Evolutionary conservation across 495 filamentous ascomycete species (phyloP).

Genomic region (Aspergillus incahuasiensis): DNA sequence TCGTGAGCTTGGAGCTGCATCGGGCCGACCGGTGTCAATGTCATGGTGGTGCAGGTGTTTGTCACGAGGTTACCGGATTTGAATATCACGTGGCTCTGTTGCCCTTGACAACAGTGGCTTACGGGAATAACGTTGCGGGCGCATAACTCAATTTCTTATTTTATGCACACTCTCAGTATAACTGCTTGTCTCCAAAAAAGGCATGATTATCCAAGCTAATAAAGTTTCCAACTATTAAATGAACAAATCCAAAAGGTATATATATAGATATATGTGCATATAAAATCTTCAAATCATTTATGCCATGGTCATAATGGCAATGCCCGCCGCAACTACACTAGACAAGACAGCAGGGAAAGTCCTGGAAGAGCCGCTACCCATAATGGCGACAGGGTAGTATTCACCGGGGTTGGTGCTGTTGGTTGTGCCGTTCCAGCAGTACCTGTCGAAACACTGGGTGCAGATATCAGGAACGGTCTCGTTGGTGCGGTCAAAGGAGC

Average conservation of each 20-base stretch:
- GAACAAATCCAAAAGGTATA: neutral
- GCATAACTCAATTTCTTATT: neutral
- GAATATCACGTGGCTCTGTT: conserved; percentile 9
- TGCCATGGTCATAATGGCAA: conserved; percentile 24
- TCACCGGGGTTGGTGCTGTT: conserved; percentile 26
- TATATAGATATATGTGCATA: neutral
- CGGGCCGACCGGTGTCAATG: conserved; percentile 3
- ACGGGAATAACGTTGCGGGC: no score
- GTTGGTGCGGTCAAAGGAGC: conserved; percentile 64
- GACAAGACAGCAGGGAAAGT: conserved; percentile 19
- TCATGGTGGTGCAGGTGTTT: conserved; percentile 5
- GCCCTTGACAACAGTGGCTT: conserved; percentile 9
- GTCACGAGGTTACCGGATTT: conserved; percentile 13
- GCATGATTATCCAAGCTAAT: neutral
- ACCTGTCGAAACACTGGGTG: conserved; percentile 65
- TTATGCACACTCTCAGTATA: neutral
- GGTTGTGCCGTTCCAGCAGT: conserved; percentile 64
- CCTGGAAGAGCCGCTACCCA: conserved; percentile 11
- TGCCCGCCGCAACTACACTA: conserved; percentile 17
- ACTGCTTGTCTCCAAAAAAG: neutral
- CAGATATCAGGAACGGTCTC: conserved; percentile 64
- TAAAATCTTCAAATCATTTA: conserved; percentile 11
- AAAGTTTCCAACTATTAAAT: neutral
- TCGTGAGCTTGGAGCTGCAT: conserved; percentile 7
- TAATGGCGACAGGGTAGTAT: conserved; percentile 24